Evolutionary conservation across 805 yeast species (phyloP), one percentile per base, ranked within the genome.

Genomic region (Starmerella riodocensis): DNA sequence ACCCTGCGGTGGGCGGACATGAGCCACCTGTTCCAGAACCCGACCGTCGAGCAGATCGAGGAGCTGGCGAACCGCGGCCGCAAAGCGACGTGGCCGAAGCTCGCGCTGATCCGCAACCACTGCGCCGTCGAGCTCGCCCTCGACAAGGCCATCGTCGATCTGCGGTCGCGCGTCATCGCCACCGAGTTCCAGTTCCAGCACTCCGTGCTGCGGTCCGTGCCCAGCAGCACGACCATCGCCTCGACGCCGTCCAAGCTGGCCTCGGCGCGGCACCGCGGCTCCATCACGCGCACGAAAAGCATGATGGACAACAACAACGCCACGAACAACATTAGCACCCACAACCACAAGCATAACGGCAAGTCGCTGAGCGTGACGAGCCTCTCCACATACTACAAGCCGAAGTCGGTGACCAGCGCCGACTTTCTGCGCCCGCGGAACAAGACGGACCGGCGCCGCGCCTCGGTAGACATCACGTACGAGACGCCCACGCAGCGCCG

Each of bases 71-170:
- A 75, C 29, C 69, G 93, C 46, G 98, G 97, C 1, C 91, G 94
- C 1, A 64, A 82, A 41, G 88, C 95, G 0, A 78, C 95, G 0
- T 88, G 97, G 96, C 94, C 95, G 0, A 82, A 83, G 53, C 59
- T 91, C 4, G 73, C 94, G 2, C 68, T 86, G 32, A 83, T 88
- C 34, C 70, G 77, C 49, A 88, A 91, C 56, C 94, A 84, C 54
- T 85, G 95, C 59, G 76, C 91, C 0, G 73, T 85, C 24, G 98
- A 88, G 54, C 78, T 88, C 57, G 79, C 85, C 0, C 63, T 88
- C 29, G 97, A 88, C 57, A 70, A 69, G 42, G 79, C 91, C 7
- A 84, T 91, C 9, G 66, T 76, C n/a, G 54, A 59, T 7, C 57
- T 85, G 39, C 67, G 84, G 47, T 76, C 51, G 11, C 39, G 48